Percentiles rank a stretch among this genome's conserved stretches.
These are phyloP conservation scores for Cichorium intybus DNA, from an alignment of 140 eudicot species.

Conservation along the genomic window DNA sequence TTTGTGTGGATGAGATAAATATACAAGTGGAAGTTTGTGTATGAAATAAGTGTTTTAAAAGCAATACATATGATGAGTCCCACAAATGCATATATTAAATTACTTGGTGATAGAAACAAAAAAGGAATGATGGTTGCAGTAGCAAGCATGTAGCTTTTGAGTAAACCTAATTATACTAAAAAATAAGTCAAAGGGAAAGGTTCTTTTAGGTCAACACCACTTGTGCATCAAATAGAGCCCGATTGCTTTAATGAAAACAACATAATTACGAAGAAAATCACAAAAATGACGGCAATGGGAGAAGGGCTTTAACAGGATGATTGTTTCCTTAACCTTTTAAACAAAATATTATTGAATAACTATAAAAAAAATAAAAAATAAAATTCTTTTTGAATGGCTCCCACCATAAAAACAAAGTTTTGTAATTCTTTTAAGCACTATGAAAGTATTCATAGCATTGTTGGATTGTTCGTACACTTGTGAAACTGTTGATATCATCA, in stretches of 20 bases:
- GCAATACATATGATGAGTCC: constrained; percentile 30
- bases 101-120: constrained; percentile 14
- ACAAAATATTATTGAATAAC: no score
- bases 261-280: neutral
- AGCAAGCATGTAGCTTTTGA: constrained; percentile 34
- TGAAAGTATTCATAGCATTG: no score
- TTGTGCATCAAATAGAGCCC: constrained; percentile 27
- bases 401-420: no score
- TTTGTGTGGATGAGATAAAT: neutral
- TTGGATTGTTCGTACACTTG: no score
- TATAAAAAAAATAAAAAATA: no score
- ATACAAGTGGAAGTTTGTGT: constrained; percentile 5
- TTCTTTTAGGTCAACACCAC: constrained; percentile 22
- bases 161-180: constrained; percentile 29
- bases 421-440: no score
- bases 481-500: no score
- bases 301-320: no score
- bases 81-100: constrained; percentile 14
- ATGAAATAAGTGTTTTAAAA: constrained; percentile 19
- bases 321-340: no score
- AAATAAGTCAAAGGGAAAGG: constrained; percentile 29
- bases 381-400: no score
- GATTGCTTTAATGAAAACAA: neutral
- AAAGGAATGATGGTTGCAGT: constrained; percentile 21
- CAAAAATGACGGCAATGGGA: no score